A percentile compares a stretch with the other conserved stretches of the same genome.
Evolutionary conservation across 495 filamentous ascomycete species (phyloP).

Genomic region (Viridothelium virens): DNA sequence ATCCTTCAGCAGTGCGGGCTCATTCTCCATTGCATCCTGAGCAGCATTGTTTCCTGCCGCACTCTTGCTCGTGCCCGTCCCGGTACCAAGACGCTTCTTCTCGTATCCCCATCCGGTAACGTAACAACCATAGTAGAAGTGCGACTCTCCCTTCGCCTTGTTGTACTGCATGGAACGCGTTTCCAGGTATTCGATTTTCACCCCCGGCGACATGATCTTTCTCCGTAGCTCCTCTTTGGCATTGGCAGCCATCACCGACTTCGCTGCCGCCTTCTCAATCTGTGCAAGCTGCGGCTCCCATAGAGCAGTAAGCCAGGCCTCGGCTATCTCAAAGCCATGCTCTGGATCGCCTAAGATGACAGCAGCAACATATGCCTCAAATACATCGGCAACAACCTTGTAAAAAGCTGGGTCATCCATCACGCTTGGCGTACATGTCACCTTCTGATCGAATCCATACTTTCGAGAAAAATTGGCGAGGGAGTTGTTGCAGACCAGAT

Average conservation of each 20-base stretch:
- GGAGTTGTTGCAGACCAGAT: slow-evolving; percentile 64
- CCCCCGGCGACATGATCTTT: slow-evolving; percentile 49
- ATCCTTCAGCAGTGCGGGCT: slow-evolving; percentile 22
- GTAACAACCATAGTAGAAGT: slow-evolving; percentile 63
- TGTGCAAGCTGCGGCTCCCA: slow-evolving; percentile 49
- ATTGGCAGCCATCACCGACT: slow-evolving; percentile 15
- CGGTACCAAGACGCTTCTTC: slow-evolving; percentile 56
- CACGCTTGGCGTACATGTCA: slow-evolving; percentile 40
- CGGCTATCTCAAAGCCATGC: slow-evolving; percentile 50
- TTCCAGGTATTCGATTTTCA: slow-evolving; percentile 60
- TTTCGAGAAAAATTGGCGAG: slow-evolving; percentile 53
- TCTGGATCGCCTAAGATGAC: slow-evolving; percentile 56
- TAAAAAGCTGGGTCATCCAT: slow-evolving; percentile 43
- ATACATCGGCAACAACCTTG: slow-evolving; percentile 75
- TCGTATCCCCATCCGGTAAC: slow-evolving; percentile 66
- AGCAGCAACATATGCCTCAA: slow-evolving; percentile 82
- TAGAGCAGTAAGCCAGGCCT: slow-evolving; percentile 60
- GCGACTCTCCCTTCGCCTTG: slow-evolving; percentile 50
- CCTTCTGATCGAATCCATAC: slow-evolving; percentile 51
- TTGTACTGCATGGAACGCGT: slow-evolving; percentile 43
- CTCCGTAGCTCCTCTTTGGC: slow-evolving; percentile 50
- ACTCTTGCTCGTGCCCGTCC: slow-evolving; percentile 60
- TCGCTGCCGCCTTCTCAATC: slow-evolving; percentile 35
- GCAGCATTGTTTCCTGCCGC: slow-evolving; percentile 70
- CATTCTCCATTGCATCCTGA: slow-evolving; percentile 48